Evolutionary conservation across 202 grass and related monocot species (phyloP).

Genomic region (Schoenoplectus triqueter): DNA sequence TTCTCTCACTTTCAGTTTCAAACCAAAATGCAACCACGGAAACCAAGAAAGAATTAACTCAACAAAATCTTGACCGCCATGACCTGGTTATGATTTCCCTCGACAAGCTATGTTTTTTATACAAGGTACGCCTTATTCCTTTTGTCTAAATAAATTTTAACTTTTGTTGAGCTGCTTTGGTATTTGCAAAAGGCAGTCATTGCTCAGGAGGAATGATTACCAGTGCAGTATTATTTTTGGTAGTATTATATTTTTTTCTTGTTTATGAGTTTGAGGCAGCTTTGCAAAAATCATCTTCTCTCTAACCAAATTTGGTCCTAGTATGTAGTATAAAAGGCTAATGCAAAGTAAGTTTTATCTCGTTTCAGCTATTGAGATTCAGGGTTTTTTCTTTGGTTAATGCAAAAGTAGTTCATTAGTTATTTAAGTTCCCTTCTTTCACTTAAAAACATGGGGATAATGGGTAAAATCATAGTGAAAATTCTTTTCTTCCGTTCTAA

Average conservation of each 20-base stretch:
- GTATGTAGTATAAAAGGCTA: background rate
- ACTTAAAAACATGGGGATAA: background rate
- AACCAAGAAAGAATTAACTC: conserved; percentile 53
- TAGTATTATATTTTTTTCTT: background rate
- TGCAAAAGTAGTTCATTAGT: background rate
- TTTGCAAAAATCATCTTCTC: conserved; percentile 1
- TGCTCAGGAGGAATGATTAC: background rate
- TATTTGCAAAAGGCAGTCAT: background rate
- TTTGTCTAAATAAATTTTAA: background rate
- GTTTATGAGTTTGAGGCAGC: background rate
- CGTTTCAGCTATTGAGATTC: background rate
- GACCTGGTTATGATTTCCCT: conserved; percentile 82
- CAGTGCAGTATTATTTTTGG: background rate
- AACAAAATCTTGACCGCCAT: conserved; percentile 55
- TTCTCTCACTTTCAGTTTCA: conserved; percentile 74
- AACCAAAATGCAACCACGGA: conserved; percentile 46
- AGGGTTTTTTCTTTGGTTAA: background rate
- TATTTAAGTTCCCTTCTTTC: too few species aligned
- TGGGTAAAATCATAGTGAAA: background rate
- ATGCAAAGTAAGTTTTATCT: background rate
- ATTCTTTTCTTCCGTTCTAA: conserved; percentile 33
- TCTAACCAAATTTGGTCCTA: background rate
- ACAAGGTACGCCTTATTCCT: conserved; percentile 59
- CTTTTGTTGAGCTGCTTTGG: conserved; percentile 20
- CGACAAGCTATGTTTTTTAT: conserved; percentile 82